These are phyloP conservation scores for Colletotrichum tropicicola DNA, from an alignment of 2,329 filamentous ascomycete genomes.

Conservation along the genomic window DNA sequence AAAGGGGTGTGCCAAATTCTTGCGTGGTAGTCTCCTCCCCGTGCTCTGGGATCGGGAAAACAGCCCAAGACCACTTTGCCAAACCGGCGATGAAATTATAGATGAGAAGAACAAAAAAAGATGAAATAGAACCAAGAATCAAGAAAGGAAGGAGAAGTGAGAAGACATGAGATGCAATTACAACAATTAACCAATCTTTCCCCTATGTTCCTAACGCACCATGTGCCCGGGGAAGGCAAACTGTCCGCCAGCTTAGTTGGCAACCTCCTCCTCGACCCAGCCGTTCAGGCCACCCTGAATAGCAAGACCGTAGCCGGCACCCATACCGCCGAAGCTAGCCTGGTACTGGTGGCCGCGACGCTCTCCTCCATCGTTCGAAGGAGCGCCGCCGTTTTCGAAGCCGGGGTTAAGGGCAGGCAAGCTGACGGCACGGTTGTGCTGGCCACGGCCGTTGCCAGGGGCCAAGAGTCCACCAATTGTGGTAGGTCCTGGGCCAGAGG, in stretches of 20 bases:
- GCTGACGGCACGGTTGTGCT: conserved; percentile 85
- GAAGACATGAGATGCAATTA: conserved; percentile 45
- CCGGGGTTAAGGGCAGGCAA: conserved; percentile 77
- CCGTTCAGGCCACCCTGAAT: conserved; percentile 72
- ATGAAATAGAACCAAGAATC: conserved; percentile 31
- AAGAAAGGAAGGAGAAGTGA: conserved; percentile 28
- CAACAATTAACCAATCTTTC: conserved; percentile 51
- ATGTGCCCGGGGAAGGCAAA: not conserved
- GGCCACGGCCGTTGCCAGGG: conserved; percentile 69
- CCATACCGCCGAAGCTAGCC: conserved; percentile 68
- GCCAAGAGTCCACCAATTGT: conserved; percentile 82
- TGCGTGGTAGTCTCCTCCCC: conserved; percentile 20
- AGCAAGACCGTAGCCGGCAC: conserved; percentile 66
- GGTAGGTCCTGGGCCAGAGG: conserved; percentile 65
- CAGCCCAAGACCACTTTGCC: conserved; percentile 21
- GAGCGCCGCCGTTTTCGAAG: conserved; percentile 66
- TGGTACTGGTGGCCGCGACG: conserved; percentile 74
- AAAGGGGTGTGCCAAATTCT: conserved; percentile 25
- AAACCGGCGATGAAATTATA: conserved; percentile 30
- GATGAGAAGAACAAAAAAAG: conserved; percentile 25
- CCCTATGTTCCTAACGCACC: conserved; percentile 25
- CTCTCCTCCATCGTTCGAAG: conserved; percentile 57
- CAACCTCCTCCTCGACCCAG: conserved; percentile 74
- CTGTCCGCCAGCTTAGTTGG: conserved; percentile 53
- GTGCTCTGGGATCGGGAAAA: conserved; percentile 26